These are phyloP conservation scores for Pythium apleroticum DNA, from an alignment of 352 stramenopile genomes.

Conservation along the genomic window DNA sequence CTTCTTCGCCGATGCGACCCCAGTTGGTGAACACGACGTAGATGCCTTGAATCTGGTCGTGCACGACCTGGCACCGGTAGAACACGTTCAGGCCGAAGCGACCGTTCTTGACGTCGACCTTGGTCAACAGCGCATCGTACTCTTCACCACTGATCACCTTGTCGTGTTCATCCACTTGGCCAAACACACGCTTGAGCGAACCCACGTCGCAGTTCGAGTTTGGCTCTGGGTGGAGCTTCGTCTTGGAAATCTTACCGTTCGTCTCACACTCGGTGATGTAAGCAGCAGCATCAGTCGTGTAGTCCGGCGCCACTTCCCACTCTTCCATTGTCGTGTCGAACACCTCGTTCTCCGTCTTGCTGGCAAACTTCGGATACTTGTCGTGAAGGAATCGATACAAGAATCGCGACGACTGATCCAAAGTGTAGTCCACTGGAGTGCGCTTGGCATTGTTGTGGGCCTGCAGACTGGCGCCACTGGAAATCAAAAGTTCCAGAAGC, in stretches of 20 bases:
- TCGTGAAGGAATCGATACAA: conserved; percentile 51
- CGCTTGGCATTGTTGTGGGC: conserved; percentile 37
- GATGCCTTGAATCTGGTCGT: conserved; percentile 64
- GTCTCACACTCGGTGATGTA: conserved; percentile 56
- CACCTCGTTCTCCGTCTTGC: conserved; percentile 27
- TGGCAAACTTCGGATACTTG: conserved; percentile 33
- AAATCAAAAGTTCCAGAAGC: conserved; percentile 50
- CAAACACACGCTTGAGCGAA: conserved; percentile 44
- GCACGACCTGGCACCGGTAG: conserved; percentile 70
- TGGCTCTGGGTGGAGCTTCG: conserved; percentile 40
- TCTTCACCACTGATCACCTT: conserved; percentile 38
- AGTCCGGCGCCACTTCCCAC: conserved; percentile 39
- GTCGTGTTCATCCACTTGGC: conserved; percentile 30
- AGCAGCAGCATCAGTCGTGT: conserved; percentile 42
- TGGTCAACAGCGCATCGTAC: conserved; percentile 60
- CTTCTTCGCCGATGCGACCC: conserved; percentile 68
- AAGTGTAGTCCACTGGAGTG: conserved; percentile 56
- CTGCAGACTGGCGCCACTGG: conserved; percentile 38
- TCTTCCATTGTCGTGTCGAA: conserved; percentile 34
- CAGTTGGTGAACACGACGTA: conserved; percentile 84
- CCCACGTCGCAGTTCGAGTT: conserved; percentile 64
- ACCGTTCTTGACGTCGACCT: conserved; percentile 74
- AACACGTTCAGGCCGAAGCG: conserved; percentile 78
- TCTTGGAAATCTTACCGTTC: conserved; percentile 56
- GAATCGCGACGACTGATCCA: conserved; percentile 50